Evolutionary conservation across 768 basidiomycete species (phyloP).

Genomic region (Russula ochroleuca): DNA sequence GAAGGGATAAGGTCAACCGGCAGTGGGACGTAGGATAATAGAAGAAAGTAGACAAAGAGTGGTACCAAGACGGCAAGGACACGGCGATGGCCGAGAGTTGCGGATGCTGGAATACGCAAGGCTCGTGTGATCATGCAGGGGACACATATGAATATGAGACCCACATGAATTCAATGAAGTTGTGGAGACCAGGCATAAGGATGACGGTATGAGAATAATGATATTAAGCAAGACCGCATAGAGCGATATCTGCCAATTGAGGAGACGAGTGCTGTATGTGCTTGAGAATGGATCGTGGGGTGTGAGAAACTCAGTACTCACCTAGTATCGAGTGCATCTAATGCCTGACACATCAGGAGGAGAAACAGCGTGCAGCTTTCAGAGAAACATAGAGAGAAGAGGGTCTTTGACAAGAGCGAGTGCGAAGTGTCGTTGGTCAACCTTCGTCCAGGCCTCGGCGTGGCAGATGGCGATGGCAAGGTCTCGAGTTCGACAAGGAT

Average conservation of each 20-base stretch:
- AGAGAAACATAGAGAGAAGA: slow-evolving; percentile 69
- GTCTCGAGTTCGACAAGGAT: slow-evolving; percentile 18
- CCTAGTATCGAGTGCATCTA: slow-evolving; percentile 51
- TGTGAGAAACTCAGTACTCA: slow-evolving; percentile 39
- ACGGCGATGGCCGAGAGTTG: slow-evolving; percentile 11
- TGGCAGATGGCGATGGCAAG: slow-evolving; percentile 18
- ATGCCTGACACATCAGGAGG: slow-evolving; percentile 67
- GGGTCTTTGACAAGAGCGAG: slow-evolving; percentile 49
- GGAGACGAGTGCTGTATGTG: slow-evolving; percentile 48
- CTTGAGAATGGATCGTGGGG: background rate
- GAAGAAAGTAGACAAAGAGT: slow-evolving; percentile 47
- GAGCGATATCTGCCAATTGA: slow-evolving; percentile 69
- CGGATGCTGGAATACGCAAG: background rate
- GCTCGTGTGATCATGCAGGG: background rate
- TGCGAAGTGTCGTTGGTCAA: slow-evolving; percentile 39
- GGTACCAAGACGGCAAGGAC: slow-evolving; percentile 17
- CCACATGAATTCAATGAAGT: slow-evolving; percentile 27
- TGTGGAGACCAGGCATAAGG: slow-evolving; percentile 55
- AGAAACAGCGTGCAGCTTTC: slow-evolving; percentile 71
- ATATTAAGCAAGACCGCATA: slow-evolving; percentile 55
- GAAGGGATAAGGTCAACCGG: slow-evolving; percentile 44
- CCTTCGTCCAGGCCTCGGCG: slow-evolving; percentile 17
- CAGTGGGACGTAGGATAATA: slow-evolving; percentile 64
- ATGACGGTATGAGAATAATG: slow-evolving; percentile 63
- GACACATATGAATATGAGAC: slow-evolving; percentile 14